Evolutionary conservation across 2,329 filamentous ascomycete species (phyloP).

Genomic region (Lecanosticta acicola): DNA sequence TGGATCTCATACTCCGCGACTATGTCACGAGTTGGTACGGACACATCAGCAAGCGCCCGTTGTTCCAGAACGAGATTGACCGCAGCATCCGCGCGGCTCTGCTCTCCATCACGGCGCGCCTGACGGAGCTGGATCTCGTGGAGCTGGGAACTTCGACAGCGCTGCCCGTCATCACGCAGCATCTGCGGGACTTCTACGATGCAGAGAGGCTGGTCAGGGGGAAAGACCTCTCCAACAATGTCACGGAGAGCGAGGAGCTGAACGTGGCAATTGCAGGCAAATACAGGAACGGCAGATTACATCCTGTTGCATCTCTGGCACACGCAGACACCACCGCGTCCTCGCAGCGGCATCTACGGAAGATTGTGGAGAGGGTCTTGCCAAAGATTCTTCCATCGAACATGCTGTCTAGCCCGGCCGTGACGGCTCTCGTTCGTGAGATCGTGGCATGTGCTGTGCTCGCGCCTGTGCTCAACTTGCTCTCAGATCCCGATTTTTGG

Average conservation of each 20-base stretch:
- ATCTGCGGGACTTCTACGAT: constrained; percentile 85
- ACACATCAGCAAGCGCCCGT: constrained; percentile 72
- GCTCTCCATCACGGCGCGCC: constrained; percentile 62
- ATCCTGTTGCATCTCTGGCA: constrained; percentile 75
- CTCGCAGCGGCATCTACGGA: constrained; percentile 83
- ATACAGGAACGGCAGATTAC: constrained; percentile 81
- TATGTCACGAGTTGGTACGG: constrained; percentile 87
- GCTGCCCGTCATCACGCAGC: constrained; percentile 79
- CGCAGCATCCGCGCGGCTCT: constrained; percentile 68
- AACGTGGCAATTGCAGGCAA: constrained; percentile 94
- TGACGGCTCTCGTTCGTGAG: constrained; percentile 76
- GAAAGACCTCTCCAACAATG: constrained; percentile 75
- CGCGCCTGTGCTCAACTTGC: constrained; percentile 68
- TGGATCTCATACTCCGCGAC: constrained; percentile 71
- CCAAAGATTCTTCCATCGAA: constrained; percentile 67
- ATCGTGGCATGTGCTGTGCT: constrained; percentile 90
- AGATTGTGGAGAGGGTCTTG: constrained; percentile 65
- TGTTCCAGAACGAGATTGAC: constrained; percentile 84
- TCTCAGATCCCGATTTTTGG: constrained; percentile 94
- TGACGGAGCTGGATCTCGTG: constrained; percentile 73
- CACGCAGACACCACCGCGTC: constrained; percentile 78
- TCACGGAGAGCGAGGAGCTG: constrained; percentile 94
- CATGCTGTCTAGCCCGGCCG: constrained; percentile 72
- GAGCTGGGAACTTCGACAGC: constrained; percentile 75
- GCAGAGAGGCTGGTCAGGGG: constrained; percentile 84